Evolutionary conservation across 2,329 filamentous ascomycete genomes (phyloP), one percentile per base, ranked within the genome.

Genomic region (Didymellaceae sp.): DNA sequence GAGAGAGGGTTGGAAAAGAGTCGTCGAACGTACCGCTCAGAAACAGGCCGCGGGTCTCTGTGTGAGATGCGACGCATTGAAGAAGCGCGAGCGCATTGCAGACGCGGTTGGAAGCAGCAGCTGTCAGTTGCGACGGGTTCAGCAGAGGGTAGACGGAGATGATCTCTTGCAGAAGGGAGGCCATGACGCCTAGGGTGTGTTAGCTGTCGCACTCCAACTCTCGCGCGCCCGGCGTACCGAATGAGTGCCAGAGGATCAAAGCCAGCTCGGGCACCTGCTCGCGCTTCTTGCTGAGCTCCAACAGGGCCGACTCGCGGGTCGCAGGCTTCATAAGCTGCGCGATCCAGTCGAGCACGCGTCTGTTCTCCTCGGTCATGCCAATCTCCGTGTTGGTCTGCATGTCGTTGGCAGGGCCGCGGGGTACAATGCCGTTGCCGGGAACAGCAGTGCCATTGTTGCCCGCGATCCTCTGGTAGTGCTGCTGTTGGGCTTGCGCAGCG

Each of bases 131-230:
- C 40, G 91, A 97, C 5, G 94, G 94, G 74, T 96, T 99, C 65
- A 99, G 84, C 4, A 99, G 84, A 21, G 91, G 95, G 72, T 99
- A 99, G 46, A 99, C 94, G 9, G 93, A 97, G 70, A 99, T 99
- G 72, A 99, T 99, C 77, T 99, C 94, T 75, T 97, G 93, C 25
- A 97, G 83, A 18, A 99, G 81, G 45, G 91, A 96, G 35, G 94
- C 97, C 94, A 99, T 99, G 68, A 99, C 94, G 67, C 92, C 91
- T 96, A n/a, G 59, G 10, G 17, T 20, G 52, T 55, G 54, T 66
- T 56, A 69, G 56, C 58, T 21, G 4, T 17, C 9, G 10, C 10
- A 5, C 5, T 16, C 11, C 20, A 10, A 17, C 13, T 22, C 2
- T 9, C 6, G 83, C 95, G 91, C 92, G 68, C 96, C 22, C 2